Base-by-base conservation (phyloP, 2,329 filamentous ascomycete species). In the Hortaea werneckii region DNA sequence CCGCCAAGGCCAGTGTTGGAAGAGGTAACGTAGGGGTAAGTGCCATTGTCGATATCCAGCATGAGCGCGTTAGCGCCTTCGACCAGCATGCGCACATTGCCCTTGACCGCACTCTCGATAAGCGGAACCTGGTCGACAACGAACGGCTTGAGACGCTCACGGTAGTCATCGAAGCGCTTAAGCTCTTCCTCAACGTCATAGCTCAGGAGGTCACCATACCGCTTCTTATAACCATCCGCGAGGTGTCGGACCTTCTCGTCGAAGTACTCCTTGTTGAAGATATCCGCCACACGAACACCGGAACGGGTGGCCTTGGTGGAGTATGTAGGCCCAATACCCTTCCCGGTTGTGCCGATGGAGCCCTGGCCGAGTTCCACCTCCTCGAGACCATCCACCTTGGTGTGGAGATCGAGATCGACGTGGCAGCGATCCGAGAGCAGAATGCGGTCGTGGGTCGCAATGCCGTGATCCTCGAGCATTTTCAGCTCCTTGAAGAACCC, bases 101-200 rank as follows among this genome's bases (percentile, higher is more conserved):
- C 67, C 45, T 76, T 65, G 59, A 85, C 80, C 1, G 79, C 80
- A 7, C 69, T 69, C 47, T 73, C 68, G 58, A 87, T 77, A 44
- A 84, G 77, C 35, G 77, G 71, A 28, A 85, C 75, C 49, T 78
- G 79, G 58, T 89, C 84, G 49, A 86, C 72, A 49, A 80, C 75
- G 54, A 78, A 84, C 20, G 73, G 70, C 39, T 71, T 71, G 27
- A 87, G 70, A 57, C 72, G 72, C 48, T 67, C 64, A 28, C 78
- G 73, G 61, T 80, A 80, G 32, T 70, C 68, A 59, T 77, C 72
- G 66, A 82, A 85, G 37, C 71, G 69, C 12, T 62, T 63, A 52
- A 88, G 75, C 67, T 88, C 84, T 30, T 80, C 79, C 54, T 88
- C 82, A 5, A 82, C 73, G 50, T 87, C 79, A 58, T 82, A 82